Base-by-base conservation (phyloP, 2,329 filamentous ascomycete species). In the Fusarium sp. region DNA sequence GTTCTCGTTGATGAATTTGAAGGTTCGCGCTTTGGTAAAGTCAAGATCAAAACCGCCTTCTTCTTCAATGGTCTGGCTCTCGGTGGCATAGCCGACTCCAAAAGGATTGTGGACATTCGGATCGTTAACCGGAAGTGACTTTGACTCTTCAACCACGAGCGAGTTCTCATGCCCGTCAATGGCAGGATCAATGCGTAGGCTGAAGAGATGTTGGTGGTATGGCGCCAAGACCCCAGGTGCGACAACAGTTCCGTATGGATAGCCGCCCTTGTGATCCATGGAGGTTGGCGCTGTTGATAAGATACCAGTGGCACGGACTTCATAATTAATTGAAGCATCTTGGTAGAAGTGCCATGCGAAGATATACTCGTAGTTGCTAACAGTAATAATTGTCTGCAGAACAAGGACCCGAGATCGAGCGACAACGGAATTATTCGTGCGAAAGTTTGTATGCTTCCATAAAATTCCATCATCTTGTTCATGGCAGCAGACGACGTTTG, bases 141-240 rank as follows among this genome's bases (percentile, higher is more conserved):
- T 69, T 2, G 78, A 78, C 40, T 83, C 81, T 27, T 83, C 80
- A 1, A 81, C 63, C 3, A 79, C 74, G 2, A 90, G 78, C 0
- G 86, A 86, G 75, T 91, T 91, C 3, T 78, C 75, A 70, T 85
- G 80, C 1, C 88, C 88, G 70, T 91, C 88, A 43, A 91, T 81
- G 4, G 87, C 86, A 0, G 89, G 88, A 71, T 92, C 90, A n/a
- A 92, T 86, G 1, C 89, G 84, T 30, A 89, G 76, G n/a, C 82
- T 85, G 74, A 92, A 92, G 40, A 92, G 83, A 76, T 92, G 89
- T 74, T 92, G 90, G 34, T 38, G 34, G 34, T 91, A 90, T 24
- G 88, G 87, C 0, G 90, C 90, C 8, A 91, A 77, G 0, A 88
- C 87, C 0, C 90, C 89, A 0, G 86, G 85, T 0, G 84, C 83